A percentile compares a stretch with the other conserved stretches of the same genome.
Conservation (phyloP, 176 grass and related monocot species). For the Oryza longistaminata region DNA sequence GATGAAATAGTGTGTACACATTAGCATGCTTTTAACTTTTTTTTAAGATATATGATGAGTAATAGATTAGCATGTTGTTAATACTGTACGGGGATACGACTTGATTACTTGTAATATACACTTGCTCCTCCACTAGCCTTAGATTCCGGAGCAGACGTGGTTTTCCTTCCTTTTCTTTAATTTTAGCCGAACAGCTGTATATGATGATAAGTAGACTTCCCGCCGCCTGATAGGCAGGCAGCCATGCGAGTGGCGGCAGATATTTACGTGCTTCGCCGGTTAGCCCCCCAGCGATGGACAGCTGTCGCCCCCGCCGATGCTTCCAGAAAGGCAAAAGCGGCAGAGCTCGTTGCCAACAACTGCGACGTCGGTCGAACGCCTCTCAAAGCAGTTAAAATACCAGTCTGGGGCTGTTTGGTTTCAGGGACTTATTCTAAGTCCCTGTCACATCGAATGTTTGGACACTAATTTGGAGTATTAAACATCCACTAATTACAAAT, state of each 20-base stretch:
- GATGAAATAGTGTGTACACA: not conserved
- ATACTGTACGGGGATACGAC: too few relatives aligned
- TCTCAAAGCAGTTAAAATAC: too few relatives aligned
- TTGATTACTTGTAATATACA: not conserved
- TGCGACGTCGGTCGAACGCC: not conserved
- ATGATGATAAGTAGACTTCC: constrained; percentile 44
- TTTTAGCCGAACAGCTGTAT: not conserved
- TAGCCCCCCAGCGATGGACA: not conserved
- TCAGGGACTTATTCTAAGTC: too few relatives aligned
- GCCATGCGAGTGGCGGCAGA: not conserved
- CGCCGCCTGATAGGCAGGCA: not conserved
- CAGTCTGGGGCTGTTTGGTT: too few relatives aligned
- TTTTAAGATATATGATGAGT: too few relatives aligned
- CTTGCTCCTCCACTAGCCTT: not conserved
- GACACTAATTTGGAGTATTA: too few relatives aligned
- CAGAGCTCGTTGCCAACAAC: not conserved
- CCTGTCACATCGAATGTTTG: too few relatives aligned
- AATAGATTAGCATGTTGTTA: too few relatives aligned
- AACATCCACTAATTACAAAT: too few relatives aligned
- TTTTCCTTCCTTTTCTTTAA: not conserved
- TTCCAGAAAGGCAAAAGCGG: not conserved
- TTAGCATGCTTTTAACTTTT: too few relatives aligned
- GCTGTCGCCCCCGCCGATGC: not conserved
- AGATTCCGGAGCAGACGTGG: not conserved
- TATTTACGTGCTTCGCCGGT: not conserved